These are phyloP conservation scores for Penicillium steckii DNA, from an alignment of 495 filamentous ascomycete species.

Conservation along the genomic window DNA sequence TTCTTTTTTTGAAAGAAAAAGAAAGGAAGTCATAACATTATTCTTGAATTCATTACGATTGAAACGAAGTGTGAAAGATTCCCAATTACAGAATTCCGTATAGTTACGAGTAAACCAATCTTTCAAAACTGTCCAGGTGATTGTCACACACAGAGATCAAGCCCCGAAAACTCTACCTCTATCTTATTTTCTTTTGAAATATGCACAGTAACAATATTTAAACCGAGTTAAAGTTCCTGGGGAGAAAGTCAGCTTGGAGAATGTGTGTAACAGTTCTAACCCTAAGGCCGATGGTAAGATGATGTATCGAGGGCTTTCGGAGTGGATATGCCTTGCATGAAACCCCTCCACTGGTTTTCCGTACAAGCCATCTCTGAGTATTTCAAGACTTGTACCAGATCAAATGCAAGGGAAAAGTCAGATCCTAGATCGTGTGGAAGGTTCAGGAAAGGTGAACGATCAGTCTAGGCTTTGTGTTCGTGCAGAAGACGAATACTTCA, in stretches of 20 bases:
- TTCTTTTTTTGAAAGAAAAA: too few species aligned
- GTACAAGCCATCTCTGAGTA: neutral
- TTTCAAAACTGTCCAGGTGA: too few species aligned
- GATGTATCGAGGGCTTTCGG: slow-evolving; percentile 5
- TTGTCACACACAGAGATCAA: too few species aligned
- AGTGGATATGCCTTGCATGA: slow-evolving; percentile 5
- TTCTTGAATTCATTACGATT: too few species aligned
- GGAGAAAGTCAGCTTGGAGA: neutral
- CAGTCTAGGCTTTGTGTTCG: neutral
- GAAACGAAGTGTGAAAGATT: too few species aligned
- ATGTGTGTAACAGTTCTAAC: neutral
- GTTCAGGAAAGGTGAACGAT: neutral
- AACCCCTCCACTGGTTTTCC: neutral
- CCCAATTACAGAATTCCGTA: too few species aligned
- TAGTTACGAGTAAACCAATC: too few species aligned
- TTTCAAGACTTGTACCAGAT: neutral
- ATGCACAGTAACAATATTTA: too few species aligned
- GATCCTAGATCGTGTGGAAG: neutral
- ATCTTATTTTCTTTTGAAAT: too few species aligned
- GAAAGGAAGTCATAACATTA: too few species aligned
- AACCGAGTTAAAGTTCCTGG: neutral
- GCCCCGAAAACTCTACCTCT: too few species aligned
- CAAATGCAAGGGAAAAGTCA: slow-evolving; percentile 14
- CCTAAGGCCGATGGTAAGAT: neutral
- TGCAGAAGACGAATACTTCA: neutral